Evolutionary conservation across 441 rosid genomes (phyloP), one percentile per base, ranked within the genome.

Genomic region (Pelargonium australe): DNA sequence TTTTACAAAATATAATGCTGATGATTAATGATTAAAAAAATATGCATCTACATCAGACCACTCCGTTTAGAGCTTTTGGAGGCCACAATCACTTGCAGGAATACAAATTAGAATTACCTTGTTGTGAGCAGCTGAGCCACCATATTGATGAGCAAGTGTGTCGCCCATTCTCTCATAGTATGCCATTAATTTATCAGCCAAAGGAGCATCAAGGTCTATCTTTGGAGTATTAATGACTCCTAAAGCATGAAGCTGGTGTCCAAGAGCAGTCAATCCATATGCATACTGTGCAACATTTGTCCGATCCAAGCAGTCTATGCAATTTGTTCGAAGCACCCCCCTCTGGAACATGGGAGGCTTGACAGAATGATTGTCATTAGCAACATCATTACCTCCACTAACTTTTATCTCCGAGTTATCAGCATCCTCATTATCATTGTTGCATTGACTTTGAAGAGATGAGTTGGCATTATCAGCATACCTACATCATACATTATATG

Each of bases 271-370:
- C 85, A 95, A 84, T 53, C 99, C 98, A 80, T 89, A 96, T 20
- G 99, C 94, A 81, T 88, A 96, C 68, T 96, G 99, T 17, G 99
- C 99, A 79, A 96, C 99, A 85, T 96, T 96, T 72, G 99, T 96
- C 19, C 99, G 96, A 73, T 96, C 99, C 67, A 96, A 81, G 81
- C 98, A 96, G 74, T 96, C 99, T 77, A 96, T 92, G 78, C 99
- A 96, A 72, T 93, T 96, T 79, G 98, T 96, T 82, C 99, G 85
- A 44, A 96, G 87, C 67, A 96, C 98, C 7, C 99, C 99, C 65
- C 65, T 85, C 75, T 96, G 99, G 75, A 91, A 80, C 71, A 44
- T 84, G 65, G 87, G 81, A 68, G 73, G 79, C 83, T 88, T 89
- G 69, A 70, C 64, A 79, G 74, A 77, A 73, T 77, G 78, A 73